phyloP scores from a whole-genome alignment of 495 filamentous ascomycete species.

The Aspergillus diversus region DNA sequence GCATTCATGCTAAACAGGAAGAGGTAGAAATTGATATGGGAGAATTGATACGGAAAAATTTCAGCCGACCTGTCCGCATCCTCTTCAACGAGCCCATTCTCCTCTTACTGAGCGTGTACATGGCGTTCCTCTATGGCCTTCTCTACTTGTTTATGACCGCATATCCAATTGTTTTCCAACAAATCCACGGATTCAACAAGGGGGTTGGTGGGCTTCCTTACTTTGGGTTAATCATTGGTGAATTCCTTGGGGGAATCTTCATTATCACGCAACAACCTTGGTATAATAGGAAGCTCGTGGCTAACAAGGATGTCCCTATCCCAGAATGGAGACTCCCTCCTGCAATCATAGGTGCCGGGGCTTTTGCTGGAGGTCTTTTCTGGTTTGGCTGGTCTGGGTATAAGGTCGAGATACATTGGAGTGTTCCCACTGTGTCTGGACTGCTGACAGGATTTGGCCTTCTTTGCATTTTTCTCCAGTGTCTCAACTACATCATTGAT shows the following conservation, averaged over 20 bases:
- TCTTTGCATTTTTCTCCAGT: slow-evolving; percentile 79
- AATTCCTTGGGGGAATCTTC: slow-evolving; percentile 66
- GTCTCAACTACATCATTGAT: slow-evolving; percentile 85
- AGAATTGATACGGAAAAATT: slow-evolving; percentile 82
- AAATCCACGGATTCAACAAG: slow-evolving; percentile 65
- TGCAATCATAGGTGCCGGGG: slow-evolving; percentile 74
- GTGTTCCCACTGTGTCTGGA: slow-evolving; percentile 76
- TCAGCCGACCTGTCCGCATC: slow-evolving; percentile 76
- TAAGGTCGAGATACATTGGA: slow-evolving; percentile 71
- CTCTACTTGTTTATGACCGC: slow-evolving; percentile 83
- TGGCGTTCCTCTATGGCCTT: slow-evolving; percentile 81
- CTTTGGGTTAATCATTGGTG: slow-evolving; percentile 78
- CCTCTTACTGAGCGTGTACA: slow-evolving; percentile 72
- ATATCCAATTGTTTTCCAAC: slow-evolving; percentile 78
- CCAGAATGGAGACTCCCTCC: slow-evolving; percentile 87
- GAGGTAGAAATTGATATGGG: slow-evolving; percentile 85
- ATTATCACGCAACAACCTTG: slow-evolving; percentile 69
- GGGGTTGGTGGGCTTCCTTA: slow-evolving; percentile 77
- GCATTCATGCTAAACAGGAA: slow-evolving; percentile 91
- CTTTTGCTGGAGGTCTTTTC: slow-evolving; percentile 76
- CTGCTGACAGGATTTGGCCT: slow-evolving; percentile 64
- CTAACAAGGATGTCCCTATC: slow-evolving; percentile 73
- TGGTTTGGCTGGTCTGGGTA: slow-evolving; percentile 87
- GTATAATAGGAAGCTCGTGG: slow-evolving; percentile 65
- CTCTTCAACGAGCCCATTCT: slow-evolving; percentile 84